Evolutionary conservation across 345 rosid species (phyloP).

Genomic region (Euclidium syriacum): DNA sequence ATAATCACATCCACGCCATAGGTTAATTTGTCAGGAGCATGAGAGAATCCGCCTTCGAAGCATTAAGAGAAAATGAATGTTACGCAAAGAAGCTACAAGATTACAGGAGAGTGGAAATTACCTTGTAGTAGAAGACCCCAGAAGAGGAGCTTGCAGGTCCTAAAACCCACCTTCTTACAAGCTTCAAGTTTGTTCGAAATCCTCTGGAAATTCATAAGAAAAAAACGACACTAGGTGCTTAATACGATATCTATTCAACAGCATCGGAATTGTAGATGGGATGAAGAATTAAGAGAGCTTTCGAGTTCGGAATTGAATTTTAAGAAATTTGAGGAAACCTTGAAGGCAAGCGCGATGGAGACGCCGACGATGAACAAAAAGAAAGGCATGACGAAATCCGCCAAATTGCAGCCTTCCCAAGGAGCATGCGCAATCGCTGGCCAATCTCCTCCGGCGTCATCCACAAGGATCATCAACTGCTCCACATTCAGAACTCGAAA

Average conservation of each 20-base stretch:
- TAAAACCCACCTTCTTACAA: conserved; percentile 50
- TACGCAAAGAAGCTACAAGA: not conserved
- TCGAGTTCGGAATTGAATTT: not conserved
- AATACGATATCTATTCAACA: not conserved
- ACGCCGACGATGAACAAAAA: conserved; percentile 86
- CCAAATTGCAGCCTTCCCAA: conserved; percentile 88
- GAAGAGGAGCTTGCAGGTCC: conserved; percentile 76
- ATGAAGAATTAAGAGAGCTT: not conserved
- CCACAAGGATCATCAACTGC: conserved; percentile 85
- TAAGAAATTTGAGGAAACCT: conserved; percentile 34
- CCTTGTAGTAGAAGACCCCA: conserved; percentile 96
- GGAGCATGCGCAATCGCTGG: conserved; percentile 81
- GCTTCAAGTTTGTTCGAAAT: conserved; percentile 37
- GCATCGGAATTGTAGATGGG: too few relatives aligned
- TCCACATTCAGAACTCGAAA: not conserved
- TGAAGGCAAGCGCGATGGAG: conserved; percentile 81
- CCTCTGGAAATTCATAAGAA: conserved; percentile 35
- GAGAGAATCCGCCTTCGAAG: conserved; percentile 73
- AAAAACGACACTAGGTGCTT: not conserved
- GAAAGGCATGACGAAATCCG: conserved; percentile 97
- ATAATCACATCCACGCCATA: conserved; percentile 77
- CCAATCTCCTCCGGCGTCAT: conserved; percentile 93
- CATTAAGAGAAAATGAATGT: conserved; percentile 5
- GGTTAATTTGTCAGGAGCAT: conserved; percentile 68
- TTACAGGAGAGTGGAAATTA: conserved; percentile 17